Evolutionary conservation across 371 early-diverging fungal species (phyloP).

Genomic region (Haplosporangium sp.): DNA sequence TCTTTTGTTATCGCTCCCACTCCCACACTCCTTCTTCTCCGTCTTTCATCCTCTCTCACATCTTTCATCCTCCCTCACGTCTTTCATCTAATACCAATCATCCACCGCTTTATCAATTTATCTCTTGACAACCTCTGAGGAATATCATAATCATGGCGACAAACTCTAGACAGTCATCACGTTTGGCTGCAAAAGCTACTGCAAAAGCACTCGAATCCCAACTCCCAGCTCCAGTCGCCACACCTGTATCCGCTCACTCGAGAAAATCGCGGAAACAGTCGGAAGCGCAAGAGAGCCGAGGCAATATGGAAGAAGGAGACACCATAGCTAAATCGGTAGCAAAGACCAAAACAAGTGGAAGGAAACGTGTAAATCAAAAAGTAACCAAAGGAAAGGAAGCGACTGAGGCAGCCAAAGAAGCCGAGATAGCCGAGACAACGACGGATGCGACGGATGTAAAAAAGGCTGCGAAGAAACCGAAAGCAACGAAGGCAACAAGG

Average conservation of each 20-base stretch:
- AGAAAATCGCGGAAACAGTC: not conserved
- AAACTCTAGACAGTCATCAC: constrained; percentile 1
- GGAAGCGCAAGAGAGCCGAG: not conserved
- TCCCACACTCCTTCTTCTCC: too few relatives aligned
- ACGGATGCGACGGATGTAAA: not conserved
- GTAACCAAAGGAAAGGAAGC: not conserved
- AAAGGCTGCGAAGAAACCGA: not conserved
- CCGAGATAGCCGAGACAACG: not conserved
- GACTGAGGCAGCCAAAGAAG: not conserved
- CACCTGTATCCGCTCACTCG: not conserved
- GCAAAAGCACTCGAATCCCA: not conserved
- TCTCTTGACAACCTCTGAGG: too few relatives aligned
- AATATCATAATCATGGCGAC: not conserved
- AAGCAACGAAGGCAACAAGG: not conserved
- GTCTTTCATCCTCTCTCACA: too few relatives aligned
- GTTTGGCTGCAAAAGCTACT: constrained; percentile 4
- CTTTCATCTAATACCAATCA: too few relatives aligned
- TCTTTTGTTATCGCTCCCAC: too few relatives aligned
- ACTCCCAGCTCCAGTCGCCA: not conserved
- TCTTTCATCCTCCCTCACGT: too few relatives aligned
- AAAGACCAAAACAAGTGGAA: not conserved
- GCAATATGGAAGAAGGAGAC: not conserved
- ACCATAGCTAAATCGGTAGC: not conserved
- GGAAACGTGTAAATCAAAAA: not conserved
- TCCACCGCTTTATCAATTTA: too few relatives aligned